Conservation (phyloP, 441 rosid species). For the Adansonia rubrostipa region DNA sequence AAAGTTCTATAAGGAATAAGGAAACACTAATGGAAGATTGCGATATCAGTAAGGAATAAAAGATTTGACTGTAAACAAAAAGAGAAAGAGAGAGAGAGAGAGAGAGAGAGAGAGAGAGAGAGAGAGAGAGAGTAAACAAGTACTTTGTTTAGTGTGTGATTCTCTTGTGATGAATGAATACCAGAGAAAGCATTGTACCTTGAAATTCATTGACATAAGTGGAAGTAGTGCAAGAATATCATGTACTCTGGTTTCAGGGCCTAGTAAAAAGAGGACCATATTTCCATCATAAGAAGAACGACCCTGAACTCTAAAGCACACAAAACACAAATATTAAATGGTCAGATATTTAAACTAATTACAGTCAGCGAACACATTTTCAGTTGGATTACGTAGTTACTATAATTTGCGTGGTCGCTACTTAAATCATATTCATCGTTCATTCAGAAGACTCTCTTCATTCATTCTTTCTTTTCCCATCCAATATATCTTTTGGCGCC, state of each 20-base stretch:
- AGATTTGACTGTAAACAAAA: neutral
- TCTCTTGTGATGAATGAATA: conserved; percentile 2
- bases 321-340: conserved; percentile 1
- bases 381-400: too few relatives aligned
- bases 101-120: too few relatives aligned
- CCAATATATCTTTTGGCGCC: conserved; percentile 39
- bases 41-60: conserved; percentile 23
- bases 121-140: too few relatives aligned
- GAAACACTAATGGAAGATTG: conserved; percentile 44
- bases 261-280: conserved; percentile 32
- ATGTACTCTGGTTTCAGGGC: conserved; percentile 21
- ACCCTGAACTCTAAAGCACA: conserved; percentile 30
- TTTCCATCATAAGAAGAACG: conserved; percentile 35
- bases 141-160: conserved; percentile 24
- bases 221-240: conserved; percentile 29
- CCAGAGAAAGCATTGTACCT: neutral
- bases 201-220: neutral
- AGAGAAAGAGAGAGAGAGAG: too few relatives aligned
- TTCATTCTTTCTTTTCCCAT: neutral
- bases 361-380: too few relatives aligned
- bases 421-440: conserved; percentile 17
- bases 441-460: conserved; percentile 31
- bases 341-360: too few relatives aligned
- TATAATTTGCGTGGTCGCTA: too few relatives aligned
- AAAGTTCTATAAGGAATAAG: conserved; percentile 35